Evolutionary conservation across 805 yeast genomes (phyloP), one percentile per base, ranked within the genome.

Genomic region (Scheffersomyces stipitis): DNA sequence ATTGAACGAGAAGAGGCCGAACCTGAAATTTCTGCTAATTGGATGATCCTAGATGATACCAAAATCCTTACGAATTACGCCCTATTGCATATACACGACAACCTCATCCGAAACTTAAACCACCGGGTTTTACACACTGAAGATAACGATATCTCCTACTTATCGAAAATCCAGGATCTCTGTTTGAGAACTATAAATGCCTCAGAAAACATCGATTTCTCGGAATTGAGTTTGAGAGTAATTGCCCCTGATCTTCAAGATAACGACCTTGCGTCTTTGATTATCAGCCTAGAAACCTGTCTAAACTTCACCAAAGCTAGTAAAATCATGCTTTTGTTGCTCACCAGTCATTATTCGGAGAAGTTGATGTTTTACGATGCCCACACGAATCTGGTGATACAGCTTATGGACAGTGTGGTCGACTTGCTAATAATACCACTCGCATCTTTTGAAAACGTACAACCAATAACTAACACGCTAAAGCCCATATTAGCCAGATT

Each of bases 311-410:
- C 62, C 16, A 22, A 44, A 26, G 66, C 76, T 1, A 53, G 69
- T 2, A 53, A 61, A 3, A 42, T 71, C 3, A 53, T 76, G 4
- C 53, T 79, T 31, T 44, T 56, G 3, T 57, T 75, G 1, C 62
- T 79, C 36, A 64, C 66, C 18, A 49, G 74, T 12, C 58, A 62
- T 24, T 48, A 67, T 28, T 41, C 51, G 2, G 79, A 76, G 34
- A 72, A 71, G 40, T 59, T 56, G 27, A 47, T 82, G 3, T 69
- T 70, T 37, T 43, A 73, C 17, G 82, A 78, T 26, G 64, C 62
- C 4, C 71, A 69, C 45, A 44, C 79, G 12, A 46, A 49, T 3
- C 58, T 66, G 2, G 65, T 74, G 0, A 46, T 78, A 1, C 61
- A 66, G 0, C 69, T 73, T 35, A 38, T 76, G 4, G 56, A 64